phyloP scores from a whole-genome alignment of 1,139 yeast genomes.

The Suhomyces taliae region DNA sequence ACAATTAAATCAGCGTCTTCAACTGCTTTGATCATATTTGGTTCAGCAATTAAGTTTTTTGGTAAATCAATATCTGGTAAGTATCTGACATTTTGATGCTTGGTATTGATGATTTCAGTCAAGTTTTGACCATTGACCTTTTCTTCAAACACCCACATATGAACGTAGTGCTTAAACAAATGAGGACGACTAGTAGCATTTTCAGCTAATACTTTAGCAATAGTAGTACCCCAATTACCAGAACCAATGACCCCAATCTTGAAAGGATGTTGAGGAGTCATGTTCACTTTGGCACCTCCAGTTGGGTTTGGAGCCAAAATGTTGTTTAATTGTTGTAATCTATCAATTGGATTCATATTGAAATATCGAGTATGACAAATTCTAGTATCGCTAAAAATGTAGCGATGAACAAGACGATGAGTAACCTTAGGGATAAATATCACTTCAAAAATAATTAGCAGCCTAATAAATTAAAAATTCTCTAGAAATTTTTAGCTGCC shows the following conservation, averaged over 20 bases:
- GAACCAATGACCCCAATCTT: constrained; percentile 47
- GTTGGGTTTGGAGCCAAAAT: constrained; percentile 29
- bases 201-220: constrained; percentile 49
- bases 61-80: constrained; percentile 48
- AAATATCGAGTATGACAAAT: neutral
- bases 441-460: neutral
- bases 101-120: constrained; percentile 44
- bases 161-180: constrained; percentile 38
- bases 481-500: too few species aligned
- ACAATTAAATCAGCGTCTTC: constrained; percentile 46
- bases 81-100: constrained; percentile 48
- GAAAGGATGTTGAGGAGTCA: constrained; percentile 35
- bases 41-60: constrained; percentile 41
- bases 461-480: too few species aligned
- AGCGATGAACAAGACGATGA: neutral
- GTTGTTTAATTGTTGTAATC: constrained; percentile 43
- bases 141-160: constrained; percentile 53
- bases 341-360: constrained; percentile 24
- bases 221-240: constrained; percentile 53
- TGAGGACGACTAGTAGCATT: constrained; percentile 43
- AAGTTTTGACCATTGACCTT: constrained; percentile 43
- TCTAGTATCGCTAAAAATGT: neutral
- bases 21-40: constrained; percentile 39
- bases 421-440: neutral
- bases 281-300: constrained; percentile 16